phyloP scores from a whole-genome alignment of 495 filamentous ascomycete genomes.

The Choiromyces venosus region DNA sequence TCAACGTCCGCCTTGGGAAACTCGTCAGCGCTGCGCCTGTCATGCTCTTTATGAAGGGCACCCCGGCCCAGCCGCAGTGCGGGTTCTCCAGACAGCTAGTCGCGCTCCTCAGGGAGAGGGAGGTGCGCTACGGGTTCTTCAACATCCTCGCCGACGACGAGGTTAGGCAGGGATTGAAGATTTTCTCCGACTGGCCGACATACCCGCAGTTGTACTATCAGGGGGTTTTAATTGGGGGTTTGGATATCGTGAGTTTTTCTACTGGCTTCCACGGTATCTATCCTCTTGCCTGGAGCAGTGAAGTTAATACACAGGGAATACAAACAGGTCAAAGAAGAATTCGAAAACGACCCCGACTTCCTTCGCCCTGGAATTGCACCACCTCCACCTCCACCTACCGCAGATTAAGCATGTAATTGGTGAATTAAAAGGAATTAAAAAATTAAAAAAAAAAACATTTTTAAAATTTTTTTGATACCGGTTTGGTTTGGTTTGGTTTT shows the following conservation, averaged over 20 bases:
- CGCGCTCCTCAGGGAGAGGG: conserved; percentile 72
- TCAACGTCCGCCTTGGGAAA: conserved; percentile 67
- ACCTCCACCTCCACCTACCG: too few relatives aligned
- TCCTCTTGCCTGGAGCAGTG: not conserved
- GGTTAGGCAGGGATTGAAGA: conserved; percentile 90
- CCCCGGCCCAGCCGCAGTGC: conserved; percentile 84
- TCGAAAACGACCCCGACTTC: conserved; percentile 65
- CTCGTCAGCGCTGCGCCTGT: conserved; percentile 91
- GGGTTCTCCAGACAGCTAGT: conserved; percentile 91
- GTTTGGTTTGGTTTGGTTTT: not conserved
- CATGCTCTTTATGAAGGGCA: conserved; percentile 96
- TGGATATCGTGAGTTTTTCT: conserved; percentile 79
- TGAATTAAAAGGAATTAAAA: not conserved
- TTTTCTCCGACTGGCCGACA: conserved; percentile 93
- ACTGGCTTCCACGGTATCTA: not conserved
- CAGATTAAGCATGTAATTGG: not conserved
- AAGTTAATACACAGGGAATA: conserved; percentile 8
- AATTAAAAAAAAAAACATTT: not conserved
- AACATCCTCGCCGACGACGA: conserved; percentile 98
- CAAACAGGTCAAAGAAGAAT: conserved; percentile 56
- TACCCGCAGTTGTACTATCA: conserved; percentile 84
- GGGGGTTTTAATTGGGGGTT: conserved; percentile 79
- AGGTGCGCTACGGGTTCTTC: conserved; percentile 96
- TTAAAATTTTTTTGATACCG: conserved; percentile 1
- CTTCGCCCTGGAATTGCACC: conserved; percentile 36